Percentiles rank a stretch among this genome's conserved stretches.
phyloP scores from a whole-genome alignment of 805 yeast species.

The Kregervanrija fluxuum region DNA sequence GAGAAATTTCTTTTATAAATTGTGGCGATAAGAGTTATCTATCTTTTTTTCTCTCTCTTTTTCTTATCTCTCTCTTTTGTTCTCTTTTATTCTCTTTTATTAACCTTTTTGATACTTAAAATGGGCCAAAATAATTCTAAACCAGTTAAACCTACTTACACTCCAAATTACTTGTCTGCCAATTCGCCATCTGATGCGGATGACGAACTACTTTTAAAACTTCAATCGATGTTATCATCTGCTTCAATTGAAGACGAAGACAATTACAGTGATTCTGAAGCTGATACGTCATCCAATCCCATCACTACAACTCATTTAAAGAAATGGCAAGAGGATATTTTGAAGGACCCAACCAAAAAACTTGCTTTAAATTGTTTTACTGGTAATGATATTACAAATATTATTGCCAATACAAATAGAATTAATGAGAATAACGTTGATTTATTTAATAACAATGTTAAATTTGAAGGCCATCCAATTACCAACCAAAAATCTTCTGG shows the following conservation, averaged over 20 bases:
- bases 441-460: slow-evolving; percentile 38
- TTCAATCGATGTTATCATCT: slow-evolving; percentile 19
- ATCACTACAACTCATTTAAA: slow-evolving; percentile 27
- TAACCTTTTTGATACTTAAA: not conserved
- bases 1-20: not conserved
- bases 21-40: not conserved
- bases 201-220: slow-evolving; percentile 25
- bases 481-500: slow-evolving; percentile 75
- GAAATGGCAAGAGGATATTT: slow-evolving; percentile 40
- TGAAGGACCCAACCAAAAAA: slow-evolving; percentile 40
- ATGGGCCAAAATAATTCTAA: slow-evolving; percentile 25
- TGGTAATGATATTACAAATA: slow-evolving; percentile 35
- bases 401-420: slow-evolving; percentile 32
- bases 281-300: slow-evolving; percentile 19
- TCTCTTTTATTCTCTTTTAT: not conserved
- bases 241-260: not conserved
- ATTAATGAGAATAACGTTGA: slow-evolving; percentile 26
- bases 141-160: slow-evolving; percentile 10
- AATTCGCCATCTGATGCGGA: slow-evolving; percentile 15
- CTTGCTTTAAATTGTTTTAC: slow-evolving; percentile 50
- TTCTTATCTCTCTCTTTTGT: not conserved
- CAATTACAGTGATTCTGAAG: not conserved
- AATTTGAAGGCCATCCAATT: slow-evolving; percentile 53
- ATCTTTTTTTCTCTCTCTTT: not conserved
- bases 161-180: slow-evolving; percentile 12